phyloP scores from a whole-genome alignment of 371 early-diverging fungal genomes.

The Actinomucor elegans region DNA sequence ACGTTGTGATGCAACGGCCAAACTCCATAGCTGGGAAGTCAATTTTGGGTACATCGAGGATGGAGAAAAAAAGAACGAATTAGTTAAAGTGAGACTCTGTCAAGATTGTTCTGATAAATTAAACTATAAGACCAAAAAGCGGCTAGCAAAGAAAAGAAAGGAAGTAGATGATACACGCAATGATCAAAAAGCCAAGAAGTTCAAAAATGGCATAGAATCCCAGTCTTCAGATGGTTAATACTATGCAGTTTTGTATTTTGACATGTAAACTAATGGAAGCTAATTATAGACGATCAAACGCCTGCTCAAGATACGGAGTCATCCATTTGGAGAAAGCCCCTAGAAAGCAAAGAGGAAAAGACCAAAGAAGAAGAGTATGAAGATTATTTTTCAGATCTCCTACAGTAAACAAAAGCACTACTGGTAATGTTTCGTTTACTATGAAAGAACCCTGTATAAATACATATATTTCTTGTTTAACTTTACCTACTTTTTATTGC shows the following conservation, averaged over 20 bases:
- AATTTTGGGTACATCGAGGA: conserved; percentile 81
- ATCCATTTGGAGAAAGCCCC: conserved; percentile 41
- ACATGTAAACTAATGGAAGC: conserved; percentile 1
- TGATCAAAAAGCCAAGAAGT: not conserved
- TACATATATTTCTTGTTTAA: too few relatives aligned
- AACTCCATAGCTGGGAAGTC: conserved; percentile 81
- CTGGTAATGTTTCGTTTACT: too few relatives aligned
- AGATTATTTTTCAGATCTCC: conserved; percentile 49
- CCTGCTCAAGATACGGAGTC: conserved; percentile 8
- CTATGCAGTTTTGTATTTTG: not conserved
- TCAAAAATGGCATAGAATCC: not conserved
- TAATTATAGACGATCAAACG: not conserved
- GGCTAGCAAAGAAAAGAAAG: conserved; percentile 19
- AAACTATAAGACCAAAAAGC: conserved; percentile 40
- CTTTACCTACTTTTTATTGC: too few relatives aligned
- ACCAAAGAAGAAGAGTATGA: conserved; percentile 48
- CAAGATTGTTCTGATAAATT: conserved; percentile 58
- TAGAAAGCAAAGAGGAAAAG: conserved; percentile 36
- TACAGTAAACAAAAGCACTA: too few relatives aligned
- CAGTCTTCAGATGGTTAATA: not conserved
- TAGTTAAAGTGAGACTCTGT: conserved; percentile 82
- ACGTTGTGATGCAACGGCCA: conserved; percentile 43
- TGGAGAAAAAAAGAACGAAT: conserved; percentile 70
- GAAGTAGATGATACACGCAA: conserved; percentile 3
- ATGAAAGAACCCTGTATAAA: too few relatives aligned